Percentiles rank a stretch among this genome's conserved stretches.
phyloP scores from a whole-genome alignment of 1,284 basidiomycete genomes.

The Cystobasidium sp. region DNA sequence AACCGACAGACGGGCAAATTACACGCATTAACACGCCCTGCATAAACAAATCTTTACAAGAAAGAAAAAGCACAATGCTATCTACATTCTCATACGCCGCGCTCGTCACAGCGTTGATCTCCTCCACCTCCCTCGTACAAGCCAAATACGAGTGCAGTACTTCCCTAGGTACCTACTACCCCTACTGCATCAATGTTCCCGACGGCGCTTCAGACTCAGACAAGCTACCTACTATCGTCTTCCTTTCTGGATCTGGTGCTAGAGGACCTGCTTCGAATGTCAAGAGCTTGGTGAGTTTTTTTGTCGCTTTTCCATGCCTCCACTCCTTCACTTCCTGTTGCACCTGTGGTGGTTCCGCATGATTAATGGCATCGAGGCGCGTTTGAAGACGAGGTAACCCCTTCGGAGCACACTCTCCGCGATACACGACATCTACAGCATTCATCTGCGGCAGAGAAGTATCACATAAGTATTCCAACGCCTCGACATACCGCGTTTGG shows the following conservation, averaged over 20 bases:
- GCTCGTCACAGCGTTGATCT: slow-evolving; percentile 6
- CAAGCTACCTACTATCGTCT: slow-evolving; percentile 40
- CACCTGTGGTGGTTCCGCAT: not conserved
- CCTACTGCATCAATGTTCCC: slow-evolving; percentile 43
- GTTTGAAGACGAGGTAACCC: too few species aligned
- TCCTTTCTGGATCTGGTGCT: slow-evolving; percentile 42
- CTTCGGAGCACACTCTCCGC: too few species aligned
- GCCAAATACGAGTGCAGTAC: slow-evolving; percentile 37
- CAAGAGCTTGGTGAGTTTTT: slow-evolving; percentile 27
- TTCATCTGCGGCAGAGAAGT: too few species aligned
- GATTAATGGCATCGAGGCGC: not conserved
- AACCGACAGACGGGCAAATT: not conserved
- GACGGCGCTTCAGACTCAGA: slow-evolving; percentile 15
- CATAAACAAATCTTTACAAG: not conserved
- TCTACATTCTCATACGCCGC: slow-evolving; percentile 6
- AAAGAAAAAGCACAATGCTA: not conserved
- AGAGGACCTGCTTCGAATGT: slow-evolving; percentile 32
- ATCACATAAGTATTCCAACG: not conserved
- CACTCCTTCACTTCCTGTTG: not conserved
- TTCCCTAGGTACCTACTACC: slow-evolving; percentile 30
- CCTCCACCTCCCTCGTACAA: slow-evolving; percentile 10
- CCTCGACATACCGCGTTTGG: too few species aligned
- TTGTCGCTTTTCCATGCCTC: not conserved
- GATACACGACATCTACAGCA: too few species aligned
- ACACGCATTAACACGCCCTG: not conserved